Conservation (phyloP, 163 green algal genomes). For the Chlamydomonas reinhardtii region DNA sequence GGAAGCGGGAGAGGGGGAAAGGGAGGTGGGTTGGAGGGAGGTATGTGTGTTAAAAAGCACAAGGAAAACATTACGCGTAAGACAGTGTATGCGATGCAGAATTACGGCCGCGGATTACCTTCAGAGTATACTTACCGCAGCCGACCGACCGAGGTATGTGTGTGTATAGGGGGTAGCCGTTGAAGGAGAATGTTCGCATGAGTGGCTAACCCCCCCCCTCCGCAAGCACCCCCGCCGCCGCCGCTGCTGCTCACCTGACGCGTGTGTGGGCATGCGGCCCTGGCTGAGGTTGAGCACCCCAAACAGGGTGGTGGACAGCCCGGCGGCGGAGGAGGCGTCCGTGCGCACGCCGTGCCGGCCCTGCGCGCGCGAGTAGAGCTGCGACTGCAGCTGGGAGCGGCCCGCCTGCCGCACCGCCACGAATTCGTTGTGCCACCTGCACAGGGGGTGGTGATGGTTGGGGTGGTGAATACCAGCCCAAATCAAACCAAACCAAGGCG, state of each 20-base stretch:
- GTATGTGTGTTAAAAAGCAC: not conserved
- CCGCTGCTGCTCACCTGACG: not conserved
- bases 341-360: conserved; percentile 54
- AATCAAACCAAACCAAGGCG: too few species aligned
- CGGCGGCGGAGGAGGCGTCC: conserved; percentile 40
- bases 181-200: too few species aligned
- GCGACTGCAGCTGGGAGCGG: conserved; percentile 51
- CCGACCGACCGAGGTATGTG: too few species aligned
- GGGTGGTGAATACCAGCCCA: too few species aligned
- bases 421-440: conserved; percentile 52
- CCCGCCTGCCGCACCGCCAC: conserved; percentile 57
- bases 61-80: too few species aligned
- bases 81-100: too few species aligned
- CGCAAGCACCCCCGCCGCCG: too few species aligned
- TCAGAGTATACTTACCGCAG: too few species aligned
- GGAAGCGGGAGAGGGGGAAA: too few species aligned
- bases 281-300: conserved; percentile 39
- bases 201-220: not conserved
- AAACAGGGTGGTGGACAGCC: conserved; percentile 45
- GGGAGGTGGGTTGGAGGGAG: not conserved
- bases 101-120: too few species aligned
- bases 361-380: conserved; percentile 54
- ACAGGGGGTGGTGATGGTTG: too few species aligned
- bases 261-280: conserved; percentile 30
- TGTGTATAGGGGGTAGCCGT: too few species aligned